A percentile compares a stretch with the other conserved stretches of the same genome.
Evolutionary conservation across 2,329 filamentous ascomycete species (phyloP).

Genomic region (Apiospora marii): DNA sequence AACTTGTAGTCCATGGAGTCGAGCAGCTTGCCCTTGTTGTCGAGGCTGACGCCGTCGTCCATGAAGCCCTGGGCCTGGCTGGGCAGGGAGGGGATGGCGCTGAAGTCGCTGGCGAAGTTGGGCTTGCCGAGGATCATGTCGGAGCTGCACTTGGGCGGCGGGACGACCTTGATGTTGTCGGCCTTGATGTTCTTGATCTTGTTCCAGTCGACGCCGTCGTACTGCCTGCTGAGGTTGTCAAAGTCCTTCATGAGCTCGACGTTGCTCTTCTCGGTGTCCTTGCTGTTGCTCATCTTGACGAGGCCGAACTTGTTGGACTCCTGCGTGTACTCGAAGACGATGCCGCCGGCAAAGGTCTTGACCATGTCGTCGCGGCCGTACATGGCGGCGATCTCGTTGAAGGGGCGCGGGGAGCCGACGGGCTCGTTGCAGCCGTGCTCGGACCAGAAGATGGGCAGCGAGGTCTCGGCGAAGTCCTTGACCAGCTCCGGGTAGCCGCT

Average conservation of each 20-base stretch:
- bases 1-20: slow-evolving; percentile 67
- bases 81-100: slow-evolving; percentile 70
- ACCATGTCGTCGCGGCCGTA: slow-evolving; percentile 72
- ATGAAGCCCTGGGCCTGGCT: slow-evolving; percentile 72
- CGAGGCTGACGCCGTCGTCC: slow-evolving; percentile 71
- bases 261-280: slow-evolving; percentile 38
- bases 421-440: slow-evolving; percentile 76
- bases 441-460: slow-evolving; percentile 79
- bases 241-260: slow-evolving; percentile 67
- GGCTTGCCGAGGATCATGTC: slow-evolving; percentile 65
- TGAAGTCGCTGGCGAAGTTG: slow-evolving; percentile 78
- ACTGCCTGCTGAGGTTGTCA: slow-evolving; percentile 76
- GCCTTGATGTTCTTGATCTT: slow-evolving; percentile 68
- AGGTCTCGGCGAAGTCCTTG: slow-evolving; percentile 66
- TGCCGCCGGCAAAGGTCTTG: slow-evolving; percentile 71
- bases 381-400: slow-evolving; percentile 75
- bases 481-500: slow-evolving; percentile 69
- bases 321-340: slow-evolving; percentile 80
- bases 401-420: slow-evolving; percentile 65
- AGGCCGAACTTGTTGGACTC: slow-evolving; percentile 70
- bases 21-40: slow-evolving; percentile 64
- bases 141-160: slow-evolving; percentile 66
- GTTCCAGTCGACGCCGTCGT: slow-evolving; percentile 73
- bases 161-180: slow-evolving; percentile 53
- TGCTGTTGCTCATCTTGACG: slow-evolving; percentile 64